Evolutionary conservation across 306 rosid genomes (phyloP).

Genomic region (Cucurbita ficifolia): DNA sequence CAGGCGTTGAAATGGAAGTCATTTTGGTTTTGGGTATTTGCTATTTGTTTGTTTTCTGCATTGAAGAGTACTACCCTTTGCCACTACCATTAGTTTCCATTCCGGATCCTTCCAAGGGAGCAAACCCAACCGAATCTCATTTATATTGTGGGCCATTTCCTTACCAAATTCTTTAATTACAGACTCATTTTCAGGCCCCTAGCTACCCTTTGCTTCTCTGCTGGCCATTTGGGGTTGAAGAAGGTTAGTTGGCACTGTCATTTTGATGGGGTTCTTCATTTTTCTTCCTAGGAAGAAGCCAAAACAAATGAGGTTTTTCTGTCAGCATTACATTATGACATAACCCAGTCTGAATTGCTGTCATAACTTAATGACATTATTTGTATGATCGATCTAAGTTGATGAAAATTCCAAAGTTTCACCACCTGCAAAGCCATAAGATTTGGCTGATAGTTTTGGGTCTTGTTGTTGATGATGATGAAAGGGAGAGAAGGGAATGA

Average conservation of each 20-base stretch:
- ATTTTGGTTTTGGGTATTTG: not conserved
- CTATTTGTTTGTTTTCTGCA: conserved; percentile 8
- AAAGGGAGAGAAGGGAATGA: not conserved
- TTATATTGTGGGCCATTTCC: conserved; percentile 34
- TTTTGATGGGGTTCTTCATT: not conserved
- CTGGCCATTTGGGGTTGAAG: not conserved
- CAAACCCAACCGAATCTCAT: conserved; percentile 64
- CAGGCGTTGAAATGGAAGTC: not conserved
- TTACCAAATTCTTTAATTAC: not conserved
- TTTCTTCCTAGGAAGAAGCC: not conserved
- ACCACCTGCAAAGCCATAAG: not conserved
- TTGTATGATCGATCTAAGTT: not conserved
- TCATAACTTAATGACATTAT: not conserved
- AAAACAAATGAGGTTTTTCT: not conserved
- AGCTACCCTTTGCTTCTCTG: conserved; percentile 1
- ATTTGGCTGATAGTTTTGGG: not conserved
- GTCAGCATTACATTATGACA: not conserved
- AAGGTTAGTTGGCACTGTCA: not conserved
- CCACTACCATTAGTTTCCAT: conserved; percentile 7
- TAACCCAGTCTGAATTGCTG: not conserved
- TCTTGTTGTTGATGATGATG: not conserved
- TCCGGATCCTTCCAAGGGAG: conserved; percentile 34
- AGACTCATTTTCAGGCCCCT: not conserved
- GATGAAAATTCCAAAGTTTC: not conserved
- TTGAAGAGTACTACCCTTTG: not conserved